phyloP scores from a whole-genome alignment of 1,139 yeast genomes.

The Taphrina wiesneri region DNA sequence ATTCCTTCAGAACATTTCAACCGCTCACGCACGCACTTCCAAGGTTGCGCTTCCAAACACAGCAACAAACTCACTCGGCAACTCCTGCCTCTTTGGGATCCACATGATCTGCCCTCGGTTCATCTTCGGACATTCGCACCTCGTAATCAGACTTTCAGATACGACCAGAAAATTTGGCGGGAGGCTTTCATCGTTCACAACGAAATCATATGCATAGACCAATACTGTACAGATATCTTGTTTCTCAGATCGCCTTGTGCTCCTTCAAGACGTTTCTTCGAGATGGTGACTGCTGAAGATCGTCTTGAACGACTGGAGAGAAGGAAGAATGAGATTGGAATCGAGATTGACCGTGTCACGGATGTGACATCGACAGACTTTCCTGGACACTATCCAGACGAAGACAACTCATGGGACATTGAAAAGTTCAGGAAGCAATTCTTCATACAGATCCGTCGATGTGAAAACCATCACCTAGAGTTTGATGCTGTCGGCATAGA shows the following conservation, averaged over 20 bases:
- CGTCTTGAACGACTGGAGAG: constrained; percentile 25
- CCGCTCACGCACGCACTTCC: no score
- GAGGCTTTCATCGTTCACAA: no score
- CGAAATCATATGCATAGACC: no score
- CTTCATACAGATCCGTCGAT: constrained; percentile 63
- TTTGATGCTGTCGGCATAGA: constrained; percentile 86
- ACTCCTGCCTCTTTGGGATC: background rate
- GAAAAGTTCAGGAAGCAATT: constrained; percentile 73
- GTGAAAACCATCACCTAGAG: constrained; percentile 68
- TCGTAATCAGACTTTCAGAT: background rate
- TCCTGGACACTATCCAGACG: constrained; percentile 73
- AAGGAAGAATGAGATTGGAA: constrained; percentile 66
- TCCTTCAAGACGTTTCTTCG: no score
- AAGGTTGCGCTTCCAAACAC: no score
- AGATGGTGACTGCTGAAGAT: constrained; percentile 9
- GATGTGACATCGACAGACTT: constrained; percentile 84
- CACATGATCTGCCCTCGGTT: background rate
- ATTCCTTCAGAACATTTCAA: no score
- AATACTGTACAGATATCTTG: no score
- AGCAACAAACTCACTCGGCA: background rate
- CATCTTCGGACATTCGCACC: background rate
- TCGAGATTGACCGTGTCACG: constrained; percentile 88
- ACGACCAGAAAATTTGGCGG: background rate
- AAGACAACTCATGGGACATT: constrained; percentile 77
- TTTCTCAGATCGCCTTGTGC: no score